Percentiles rank a stretch among this genome's conserved stretches.
These are phyloP conservation scores for Solanum piurae DNA, from an alignment of 257 asterid genomes.

Conservation along the genomic window DNA sequence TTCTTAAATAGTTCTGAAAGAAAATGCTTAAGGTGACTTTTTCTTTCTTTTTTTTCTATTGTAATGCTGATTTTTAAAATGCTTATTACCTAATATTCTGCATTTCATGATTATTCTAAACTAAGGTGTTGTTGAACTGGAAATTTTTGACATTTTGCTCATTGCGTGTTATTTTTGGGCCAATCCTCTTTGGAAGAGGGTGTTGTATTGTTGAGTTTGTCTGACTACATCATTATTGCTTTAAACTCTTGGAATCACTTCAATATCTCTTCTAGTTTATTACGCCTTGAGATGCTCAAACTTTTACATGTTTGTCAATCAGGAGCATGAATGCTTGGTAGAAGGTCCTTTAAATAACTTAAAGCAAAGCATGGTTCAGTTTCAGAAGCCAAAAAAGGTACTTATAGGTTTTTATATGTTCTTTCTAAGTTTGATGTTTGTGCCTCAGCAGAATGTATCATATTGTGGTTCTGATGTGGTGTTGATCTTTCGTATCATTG, in stretches of 20 bases:
- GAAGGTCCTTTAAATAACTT: conserved; percentile 97
- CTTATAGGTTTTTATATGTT: background rate
- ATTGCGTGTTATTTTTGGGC: background rate
- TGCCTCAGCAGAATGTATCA: background rate
- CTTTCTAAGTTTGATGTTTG: background rate
- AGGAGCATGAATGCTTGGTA: conserved; percentile 98
- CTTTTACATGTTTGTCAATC: background rate
- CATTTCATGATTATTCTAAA: background rate
- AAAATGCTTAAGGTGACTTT: background rate
- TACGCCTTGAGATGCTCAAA: background rate
- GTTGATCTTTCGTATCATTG: background rate
- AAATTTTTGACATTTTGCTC: background rate
- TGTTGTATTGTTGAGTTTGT: background rate
- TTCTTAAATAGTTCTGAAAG: background rate
- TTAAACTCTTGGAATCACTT: background rate
- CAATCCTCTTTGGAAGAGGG: background rate
- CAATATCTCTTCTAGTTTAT: background rate
- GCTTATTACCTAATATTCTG: background rate
- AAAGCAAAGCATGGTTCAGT: conserved; percentile 99
- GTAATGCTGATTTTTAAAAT: background rate
- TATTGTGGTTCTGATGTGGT: background rate
- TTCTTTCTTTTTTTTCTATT: background rate
- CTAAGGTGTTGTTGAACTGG: background rate
- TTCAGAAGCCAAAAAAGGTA: conserved; percentile 98
- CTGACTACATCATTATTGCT: background rate